phyloP scores from a whole-genome alignment of 331 rosid genomes.

The Stylosanthes scabra region DNA sequence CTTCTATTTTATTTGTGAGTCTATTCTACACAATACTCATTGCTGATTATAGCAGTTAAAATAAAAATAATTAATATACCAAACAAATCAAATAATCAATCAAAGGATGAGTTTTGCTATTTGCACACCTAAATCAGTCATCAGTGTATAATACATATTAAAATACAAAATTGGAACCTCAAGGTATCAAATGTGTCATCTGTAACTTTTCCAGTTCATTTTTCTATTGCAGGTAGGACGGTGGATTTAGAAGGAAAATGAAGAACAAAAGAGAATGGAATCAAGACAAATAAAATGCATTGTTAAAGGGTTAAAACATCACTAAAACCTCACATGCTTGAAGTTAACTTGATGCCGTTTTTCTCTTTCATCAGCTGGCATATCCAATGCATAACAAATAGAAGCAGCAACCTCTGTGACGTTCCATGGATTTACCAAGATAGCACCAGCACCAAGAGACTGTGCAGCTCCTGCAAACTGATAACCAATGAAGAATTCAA shows the following conservation, averaged over 20 bases:
- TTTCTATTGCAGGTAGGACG: constrained; percentile 1
- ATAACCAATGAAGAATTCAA: constrained; percentile 36
- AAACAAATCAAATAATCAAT: no score
- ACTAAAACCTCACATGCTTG: constrained; percentile 94
- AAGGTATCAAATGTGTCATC: constrained; percentile 19
- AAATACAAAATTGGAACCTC: no score
- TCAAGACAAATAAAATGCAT: constrained; percentile 16
- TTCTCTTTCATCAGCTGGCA: constrained; percentile 95
- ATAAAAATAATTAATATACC: no score
- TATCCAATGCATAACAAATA: constrained; percentile 88
- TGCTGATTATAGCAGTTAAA: no score
- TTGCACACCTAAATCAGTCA: no score
- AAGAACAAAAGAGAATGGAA: constrained; percentile 10
- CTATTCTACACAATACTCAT: no score
- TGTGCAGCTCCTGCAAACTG: constrained; percentile 99
- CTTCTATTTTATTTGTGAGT: no score
- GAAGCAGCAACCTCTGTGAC: constrained; percentile 92
- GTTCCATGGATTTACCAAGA: constrained; percentile 98
- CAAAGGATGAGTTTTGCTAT: no score
- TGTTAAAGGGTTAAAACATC: constrained; percentile 58
- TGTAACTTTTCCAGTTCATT: constrained; percentile 12
- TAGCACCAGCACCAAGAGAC: constrained; percentile 98
- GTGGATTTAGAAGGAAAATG: constrained; percentile 3
- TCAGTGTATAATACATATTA: no score
- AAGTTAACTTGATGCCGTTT: constrained; percentile 93